Evolutionary conservation across 139 green algal genomes (phyloP), one percentile per base, ranked within the genome.

Genomic region (Pseudopediastrum boryanum): DNA sequence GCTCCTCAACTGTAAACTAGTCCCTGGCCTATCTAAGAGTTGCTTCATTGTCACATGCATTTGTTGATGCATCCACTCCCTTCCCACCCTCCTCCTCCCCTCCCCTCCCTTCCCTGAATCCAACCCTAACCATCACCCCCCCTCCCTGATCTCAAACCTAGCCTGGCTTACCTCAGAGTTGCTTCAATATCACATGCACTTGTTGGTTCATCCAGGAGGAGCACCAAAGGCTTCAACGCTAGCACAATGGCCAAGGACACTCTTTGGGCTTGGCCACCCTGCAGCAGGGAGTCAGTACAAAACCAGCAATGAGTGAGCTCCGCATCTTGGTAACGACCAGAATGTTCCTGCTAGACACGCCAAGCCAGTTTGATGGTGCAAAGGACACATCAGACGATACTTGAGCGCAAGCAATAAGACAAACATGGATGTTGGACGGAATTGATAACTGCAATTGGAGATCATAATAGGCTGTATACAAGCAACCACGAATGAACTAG

Each of bases 161-260:
- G 19, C 48, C 2, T 0, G 19, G 31, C 62, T 46, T 43, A 88
- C 85, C 61, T 87, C 35, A 75, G 75, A 10, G 87, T 77, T 4
- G 88, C 88, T 0, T 88, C 80, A 0, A 59, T 48, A 87, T 98
- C 94, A 61, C 94, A 90, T 0, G 92, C 86, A 25, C 51, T 83
- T 1, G 94, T 96, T 19, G 93, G 91, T 77, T 97, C 92, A 88
- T 98, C 94, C 64, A 98, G 81, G 50, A 98, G 88, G 70, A 98
- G 82, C 39, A 97, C 86, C 21, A 75, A 13, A 0, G 94, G 94
- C 52, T 86, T 81, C 31, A 97, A 85, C 1, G 91, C 92, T 3
- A 96, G n/a, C 2, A 85, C 84, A 10, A 97, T 85, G 2, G 91
- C 93, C 19, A 98, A 71, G 4, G 80, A n/a, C 46, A 93, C 87